Conservation (phyloP, 176 grass and related monocot species). For the Melocanna baccifera region DNA sequence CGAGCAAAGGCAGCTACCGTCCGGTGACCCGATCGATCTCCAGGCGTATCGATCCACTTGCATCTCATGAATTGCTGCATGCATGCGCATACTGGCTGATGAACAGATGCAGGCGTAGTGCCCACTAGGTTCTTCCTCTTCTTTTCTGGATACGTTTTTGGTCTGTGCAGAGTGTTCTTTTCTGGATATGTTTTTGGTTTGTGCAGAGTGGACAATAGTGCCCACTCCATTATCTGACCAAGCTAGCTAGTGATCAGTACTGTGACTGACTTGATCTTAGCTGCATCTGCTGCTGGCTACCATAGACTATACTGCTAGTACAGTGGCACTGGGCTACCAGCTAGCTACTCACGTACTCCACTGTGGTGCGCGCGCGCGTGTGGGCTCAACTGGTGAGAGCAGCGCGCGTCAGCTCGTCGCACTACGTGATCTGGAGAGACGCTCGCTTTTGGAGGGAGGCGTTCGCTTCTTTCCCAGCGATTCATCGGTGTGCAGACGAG, state of each 20-base stretch:
- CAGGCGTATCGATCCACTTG: not conserved
- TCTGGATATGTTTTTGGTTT: not conserved
- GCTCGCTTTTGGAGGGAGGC: not conserved
- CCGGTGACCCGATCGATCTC: not conserved
- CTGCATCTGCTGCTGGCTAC: not conserved
- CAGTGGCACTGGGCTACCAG: no score
- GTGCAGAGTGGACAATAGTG: conserved; percentile 29
- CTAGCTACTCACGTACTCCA: no score
- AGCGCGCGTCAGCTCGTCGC: not conserved
- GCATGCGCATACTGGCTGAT: no score
- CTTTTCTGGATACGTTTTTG: no score
- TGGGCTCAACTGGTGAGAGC: no score
- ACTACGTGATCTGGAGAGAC: not conserved
- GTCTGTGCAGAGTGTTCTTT: not conserved
- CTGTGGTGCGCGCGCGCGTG: no score
- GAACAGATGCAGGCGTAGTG: no score
- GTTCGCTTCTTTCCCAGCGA: conserved; percentile 23
- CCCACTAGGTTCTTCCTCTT: no score
- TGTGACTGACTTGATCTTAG: not conserved
- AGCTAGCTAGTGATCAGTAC: not conserved
- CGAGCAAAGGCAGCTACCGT: not conserved
- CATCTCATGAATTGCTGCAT: no score
- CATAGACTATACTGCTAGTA: no score
- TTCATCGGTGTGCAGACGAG: not conserved
- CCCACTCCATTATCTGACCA: not conserved